Conservation (phyloP, 768 basidiomycete genomes). For the Rhizopogon rudus region DNA sequence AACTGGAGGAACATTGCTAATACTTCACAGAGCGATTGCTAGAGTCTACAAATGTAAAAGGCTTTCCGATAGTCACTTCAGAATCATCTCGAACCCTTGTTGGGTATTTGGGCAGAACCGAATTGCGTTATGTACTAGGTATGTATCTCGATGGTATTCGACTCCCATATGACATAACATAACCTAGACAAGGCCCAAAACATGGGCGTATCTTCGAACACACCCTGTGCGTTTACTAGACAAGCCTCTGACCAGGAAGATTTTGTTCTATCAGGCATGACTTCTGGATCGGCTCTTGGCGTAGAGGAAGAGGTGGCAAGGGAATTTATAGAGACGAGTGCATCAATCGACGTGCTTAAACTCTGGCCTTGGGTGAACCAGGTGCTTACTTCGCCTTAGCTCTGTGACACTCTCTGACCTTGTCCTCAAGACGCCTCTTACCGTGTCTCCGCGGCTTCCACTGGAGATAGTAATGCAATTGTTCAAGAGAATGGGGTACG, state of each 20-base stretch:
- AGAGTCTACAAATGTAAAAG: constrained; percentile 71
- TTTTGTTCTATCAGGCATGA: constrained; percentile 35
- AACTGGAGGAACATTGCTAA: constrained; percentile 2
- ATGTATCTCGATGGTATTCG: not conserved
- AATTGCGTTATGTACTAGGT: constrained; percentile 87
- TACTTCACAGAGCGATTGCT: constrained; percentile 58
- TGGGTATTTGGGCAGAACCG: constrained; percentile 87
- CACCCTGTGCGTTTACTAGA: constrained; percentile 64
- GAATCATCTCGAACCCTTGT: constrained; percentile 56
- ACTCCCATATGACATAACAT: not conserved
- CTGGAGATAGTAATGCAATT: constrained; percentile 97
- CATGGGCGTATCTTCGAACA: constrained; percentile 55
- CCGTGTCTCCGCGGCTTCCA: constrained; percentile 86
- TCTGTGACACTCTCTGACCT: not conserved
- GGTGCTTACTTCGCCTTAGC: constrained; percentile 36
- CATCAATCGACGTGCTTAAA: constrained; percentile 53
- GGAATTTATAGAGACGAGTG: constrained; percentile 58
- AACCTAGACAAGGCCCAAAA: constrained; percentile 66
- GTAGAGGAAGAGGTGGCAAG: constrained; percentile 65
- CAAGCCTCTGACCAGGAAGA: constrained; percentile 49
- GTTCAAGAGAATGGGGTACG: constrained; percentile 97
- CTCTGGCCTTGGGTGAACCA: constrained; percentile 94
- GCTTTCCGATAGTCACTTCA: constrained; percentile 82
- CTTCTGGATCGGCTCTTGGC: constrained; percentile 47
- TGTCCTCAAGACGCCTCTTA: constrained; percentile 75